A percentile compares a stretch with the other conserved stretches of the same genome.
Evolutionary conservation across 176 grass and related monocot genomes (phyloP).

Genomic region (Avena atlantica): DNA sequence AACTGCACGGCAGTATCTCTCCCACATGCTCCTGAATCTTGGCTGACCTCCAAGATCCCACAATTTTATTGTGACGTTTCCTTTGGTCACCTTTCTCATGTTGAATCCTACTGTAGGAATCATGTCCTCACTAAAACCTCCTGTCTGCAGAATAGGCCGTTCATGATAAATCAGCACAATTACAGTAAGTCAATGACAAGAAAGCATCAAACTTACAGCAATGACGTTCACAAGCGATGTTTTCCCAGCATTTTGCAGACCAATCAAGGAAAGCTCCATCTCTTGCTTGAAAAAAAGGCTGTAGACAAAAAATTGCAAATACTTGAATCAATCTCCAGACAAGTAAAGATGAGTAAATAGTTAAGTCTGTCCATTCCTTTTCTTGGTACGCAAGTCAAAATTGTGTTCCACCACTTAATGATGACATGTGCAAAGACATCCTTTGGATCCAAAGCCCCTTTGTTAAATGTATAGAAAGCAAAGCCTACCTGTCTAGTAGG

Average conservation of each 20-base stretch:
- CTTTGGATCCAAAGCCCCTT: constrained; percentile 29
- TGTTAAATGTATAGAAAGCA: constrained; percentile 35
- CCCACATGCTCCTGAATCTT: constrained; percentile 99
- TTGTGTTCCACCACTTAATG: constrained; percentile 14
- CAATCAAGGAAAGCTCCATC: constrained; percentile 99
- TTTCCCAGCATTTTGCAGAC: constrained; percentile 99
- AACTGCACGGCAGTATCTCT: constrained; percentile 99
- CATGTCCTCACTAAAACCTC: constrained; percentile 98
- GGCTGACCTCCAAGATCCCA: constrained; percentile 99
- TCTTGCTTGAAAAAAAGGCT: constrained; percentile 99
- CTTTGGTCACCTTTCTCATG: constrained; percentile 98
- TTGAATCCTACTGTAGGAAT: constrained; percentile 99
- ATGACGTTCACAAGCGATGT: constrained; percentile 96
- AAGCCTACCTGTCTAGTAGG: constrained; percentile 39
- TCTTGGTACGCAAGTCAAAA: constrained; percentile 28
- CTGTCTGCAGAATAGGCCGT: constrained; percentile 62
- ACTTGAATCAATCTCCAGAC: background rate
- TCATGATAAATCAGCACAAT: constrained; percentile 22
- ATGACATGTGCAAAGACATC: constrained; percentile 36
- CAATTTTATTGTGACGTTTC: constrained; percentile 98
- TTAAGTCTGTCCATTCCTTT: background rate
- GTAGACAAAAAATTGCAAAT: background rate
- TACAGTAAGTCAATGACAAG: constrained; percentile 11
- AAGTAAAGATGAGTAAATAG: background rate
- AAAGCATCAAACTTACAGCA: constrained; percentile 67